Base-by-base conservation (phyloP, 345 rosid species). In the Syzygium aromaticum region DNA sequence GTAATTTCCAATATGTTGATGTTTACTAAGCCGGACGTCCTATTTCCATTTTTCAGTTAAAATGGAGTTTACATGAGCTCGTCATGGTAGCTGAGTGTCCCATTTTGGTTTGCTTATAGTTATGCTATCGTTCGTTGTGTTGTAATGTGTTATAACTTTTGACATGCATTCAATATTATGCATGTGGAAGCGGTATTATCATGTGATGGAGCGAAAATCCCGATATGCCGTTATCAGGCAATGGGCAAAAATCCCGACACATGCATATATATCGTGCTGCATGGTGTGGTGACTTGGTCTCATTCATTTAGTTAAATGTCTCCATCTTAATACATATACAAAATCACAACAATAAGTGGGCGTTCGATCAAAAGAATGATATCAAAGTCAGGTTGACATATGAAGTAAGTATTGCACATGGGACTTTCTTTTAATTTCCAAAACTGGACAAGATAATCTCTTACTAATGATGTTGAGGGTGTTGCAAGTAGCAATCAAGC, bases 381-480 rank as follows among this genome's bases (percentile, higher is more conserved):
- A 43, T 43, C 46, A 43, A 43, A 13, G 54, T 13, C 54, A 5
- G 73, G 6, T 16, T n/a, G 33, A 6, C n/a, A 13, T 27, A n/a
- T 8, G 78, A 33, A 17, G 46, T 19, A 54, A 54, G 25, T 67
- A 23, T 9, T 17, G 78, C 23, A 19, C 78, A 4, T 17, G 25
- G 8, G 25, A 67, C 25, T 1, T 33, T 8, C 8, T 67, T 17
- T 19, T 0, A 0, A 2, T 33, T 33, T 33, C 33, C 80, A 73
- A 33, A 73, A 73, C 12, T 0, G 1, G 46, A 10, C 4, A 9
- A 33, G 13, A 33, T 17, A 33, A 21, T 33, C 9, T 73, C 43
- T 73, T 5, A 11, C 38, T 9, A 33, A 33, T 5, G 43, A 19
- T 33, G 1, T 1, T 5, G 0, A 19, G 7, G 25, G 13, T 19